Conservation (phyloP, 164 flowering plant genomes). For the grape (Vitis vinifera) region DNA sequence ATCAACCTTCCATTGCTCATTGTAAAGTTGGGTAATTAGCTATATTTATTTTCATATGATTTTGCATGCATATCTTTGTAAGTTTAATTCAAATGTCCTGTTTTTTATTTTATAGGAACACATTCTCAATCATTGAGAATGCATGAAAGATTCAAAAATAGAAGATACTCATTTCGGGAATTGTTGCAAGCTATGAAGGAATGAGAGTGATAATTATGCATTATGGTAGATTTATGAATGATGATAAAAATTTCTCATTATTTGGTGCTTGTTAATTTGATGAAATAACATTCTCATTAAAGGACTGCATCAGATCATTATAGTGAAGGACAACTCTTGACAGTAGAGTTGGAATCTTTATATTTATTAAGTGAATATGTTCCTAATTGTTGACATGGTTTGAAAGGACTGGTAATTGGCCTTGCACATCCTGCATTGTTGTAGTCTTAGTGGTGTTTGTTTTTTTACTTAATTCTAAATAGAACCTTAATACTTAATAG, state of each 20-base stretch:
- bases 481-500: no score
- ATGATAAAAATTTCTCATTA: no score
- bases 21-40: slow-evolving; percentile 46
- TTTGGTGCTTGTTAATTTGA: background rate
- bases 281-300: slow-evolving; percentile 12
- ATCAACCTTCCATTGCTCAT: slow-evolving; percentile 79
- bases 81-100: background rate
- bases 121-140: slow-evolving; percentile 76
- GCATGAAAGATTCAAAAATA: slow-evolving; percentile 66
- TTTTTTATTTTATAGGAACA: slow-evolving; percentile 47
- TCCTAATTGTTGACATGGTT: slow-evolving; percentile 97
- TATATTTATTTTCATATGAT: background rate
- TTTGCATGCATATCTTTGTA: background rate
- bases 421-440: background rate
- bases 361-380: slow-evolving; percentile 75
- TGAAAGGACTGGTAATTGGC: slow-evolving; percentile 70
- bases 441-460: no score
- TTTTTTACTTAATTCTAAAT: no score
- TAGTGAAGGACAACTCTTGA: slow-evolving; percentile 85
- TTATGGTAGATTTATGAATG: no score
- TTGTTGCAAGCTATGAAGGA: background rate
- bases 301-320: slow-evolving; percentile 63
- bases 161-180: slow-evolving; percentile 47
- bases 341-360: slow-evolving; percentile 84
- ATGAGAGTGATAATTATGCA: background rate